Evolutionary conservation across 2,329 filamentous ascomycete species (phyloP).

Genomic region (Colletotrichum shisoi): DNA sequence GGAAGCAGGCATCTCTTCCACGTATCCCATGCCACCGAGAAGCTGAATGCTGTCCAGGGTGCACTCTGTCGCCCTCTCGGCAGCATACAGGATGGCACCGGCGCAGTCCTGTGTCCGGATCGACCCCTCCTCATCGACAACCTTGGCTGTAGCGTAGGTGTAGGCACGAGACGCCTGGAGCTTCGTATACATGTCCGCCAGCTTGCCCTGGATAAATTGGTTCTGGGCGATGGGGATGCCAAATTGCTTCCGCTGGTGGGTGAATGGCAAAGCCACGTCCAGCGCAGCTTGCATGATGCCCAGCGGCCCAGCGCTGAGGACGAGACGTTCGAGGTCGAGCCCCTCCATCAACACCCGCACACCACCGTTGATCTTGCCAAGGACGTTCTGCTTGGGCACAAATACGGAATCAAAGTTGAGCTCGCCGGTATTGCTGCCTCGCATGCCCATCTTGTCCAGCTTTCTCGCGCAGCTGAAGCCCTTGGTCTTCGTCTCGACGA

Average conservation of each 20-base stretch:
- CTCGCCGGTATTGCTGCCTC: constrained; percentile 95
- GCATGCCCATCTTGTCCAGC: constrained; percentile 98
- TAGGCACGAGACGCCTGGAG: constrained; percentile 84
- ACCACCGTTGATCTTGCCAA: constrained; percentile 81
- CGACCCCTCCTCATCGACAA: constrained; percentile 76
- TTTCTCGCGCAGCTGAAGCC: constrained; percentile 91
- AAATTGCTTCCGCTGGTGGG: constrained; percentile 90
- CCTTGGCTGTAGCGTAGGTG: constrained; percentile 82
- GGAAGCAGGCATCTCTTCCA: constrained; percentile 93
- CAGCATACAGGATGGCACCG: constrained; percentile 90
- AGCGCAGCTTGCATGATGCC: constrained; percentile 94
- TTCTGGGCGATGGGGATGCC: constrained; percentile 85
- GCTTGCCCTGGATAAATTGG: constrained; percentile 89
- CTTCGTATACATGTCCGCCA: constrained; percentile 98
- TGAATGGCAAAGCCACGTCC: constrained; percentile 86
- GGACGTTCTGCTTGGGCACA: constrained; percentile 80
- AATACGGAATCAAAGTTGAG: constrained; percentile 91
- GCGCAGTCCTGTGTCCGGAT: constrained; percentile 92
- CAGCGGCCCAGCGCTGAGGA: constrained; percentile 87
- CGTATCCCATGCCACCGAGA: constrained; percentile 93
- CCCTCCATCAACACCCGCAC: constrained; percentile 96
- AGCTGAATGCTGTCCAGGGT: constrained; percentile 89
- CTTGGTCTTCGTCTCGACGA: constrained; percentile 73
- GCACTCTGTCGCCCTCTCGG: constrained; percentile 87
- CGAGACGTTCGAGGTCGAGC: constrained; percentile 89